Base-by-base conservation (phyloP, 2,329 filamentous ascomycete genomes). In the Monilinia polystroma region DNA sequence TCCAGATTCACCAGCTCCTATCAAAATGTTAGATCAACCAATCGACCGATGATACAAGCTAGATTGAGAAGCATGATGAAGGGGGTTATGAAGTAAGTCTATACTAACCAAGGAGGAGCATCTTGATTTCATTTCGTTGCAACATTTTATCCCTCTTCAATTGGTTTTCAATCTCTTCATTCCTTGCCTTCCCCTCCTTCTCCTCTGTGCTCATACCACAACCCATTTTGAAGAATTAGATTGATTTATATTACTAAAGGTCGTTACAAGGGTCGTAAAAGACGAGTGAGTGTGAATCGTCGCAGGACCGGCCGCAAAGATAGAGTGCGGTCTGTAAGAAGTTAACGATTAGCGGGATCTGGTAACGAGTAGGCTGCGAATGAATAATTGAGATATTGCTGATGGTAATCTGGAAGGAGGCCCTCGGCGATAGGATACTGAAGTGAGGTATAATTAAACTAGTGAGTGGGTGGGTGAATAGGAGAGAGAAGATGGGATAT, bases 131-230 rank as follows among this genome's bases (percentile, higher is more conserved):
- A 76, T 99, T 99, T 76, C 94, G 90, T 84, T 97, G 93, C 85
- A 96, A 90, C 91, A 98, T 91, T 83, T 96, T 96, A 79, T 99
- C 95, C 80, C 92, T 87, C 87, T 97, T 98, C 79, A 98, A 85
- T 85, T 98, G 94, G 80, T 97, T 98, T 83, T 99, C 95, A 78
- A 99, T 99, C 88, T 98, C 94, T 86, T 99, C 95, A 80, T 99
- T 98, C 76, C 95, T 90, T 85, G 93, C 92, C 91, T 97, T 98
- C 83, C 95, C 94, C 93, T 98, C 95, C 90, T 97, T 97, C 84
- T 98, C 95, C 85, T 98, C 95, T 78, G 95, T 97, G 81, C 94
- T 98, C 92, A 97, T 96, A 82, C 94, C 94, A 81, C 95, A 99
- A 88, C 95, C 95, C 95, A 99, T 99, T 77, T 84, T 93, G 90